Conservation (phyloP, 2,329 filamentous ascomycete species). For the Penicillium sp. region DNA sequence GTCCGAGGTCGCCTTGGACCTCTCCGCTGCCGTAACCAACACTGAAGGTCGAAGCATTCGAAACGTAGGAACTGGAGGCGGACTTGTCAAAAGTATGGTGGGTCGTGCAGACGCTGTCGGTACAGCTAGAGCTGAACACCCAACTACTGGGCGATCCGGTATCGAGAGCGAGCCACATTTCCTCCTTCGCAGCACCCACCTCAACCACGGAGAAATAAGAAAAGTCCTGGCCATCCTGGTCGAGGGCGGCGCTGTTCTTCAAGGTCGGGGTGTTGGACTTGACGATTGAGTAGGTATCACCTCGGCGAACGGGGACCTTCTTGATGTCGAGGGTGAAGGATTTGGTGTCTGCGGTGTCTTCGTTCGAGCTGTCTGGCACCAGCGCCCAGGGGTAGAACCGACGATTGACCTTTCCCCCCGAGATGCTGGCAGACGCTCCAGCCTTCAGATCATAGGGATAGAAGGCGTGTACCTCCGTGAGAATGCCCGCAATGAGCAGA, state of each 20-base stretch:
- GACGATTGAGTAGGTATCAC: constrained; percentile 53
- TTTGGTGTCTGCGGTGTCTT: constrained; percentile 23
- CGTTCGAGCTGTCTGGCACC: constrained; percentile 15
- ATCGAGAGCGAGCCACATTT: constrained; percentile 58
- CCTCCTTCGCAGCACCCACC: constrained; percentile 53
- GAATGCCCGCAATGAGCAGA: constrained; percentile 37
- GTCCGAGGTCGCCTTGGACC: constrained; percentile 67
- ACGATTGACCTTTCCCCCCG: constrained; percentile 23
- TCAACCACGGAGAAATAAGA: constrained; percentile 57
- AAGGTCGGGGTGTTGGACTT: constrained; percentile 43
- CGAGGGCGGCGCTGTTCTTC: constrained; percentile 52
- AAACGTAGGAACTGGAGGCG: constrained; percentile 65
- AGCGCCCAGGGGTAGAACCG: constrained; percentile 40
- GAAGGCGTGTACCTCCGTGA: constrained; percentile 43
- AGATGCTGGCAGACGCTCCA: constrained; percentile 16
- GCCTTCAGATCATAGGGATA: constrained; percentile 43
- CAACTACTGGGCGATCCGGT: constrained; percentile 69
- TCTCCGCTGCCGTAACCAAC: constrained; percentile 77
- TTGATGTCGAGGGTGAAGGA: constrained; percentile 41
- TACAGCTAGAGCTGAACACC: constrained; percentile 76
- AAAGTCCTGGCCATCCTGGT: constrained; percentile 57
- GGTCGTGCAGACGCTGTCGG: constrained; percentile 63
- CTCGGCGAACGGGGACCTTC: constrained; percentile 44
- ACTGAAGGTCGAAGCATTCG: constrained; percentile 55
- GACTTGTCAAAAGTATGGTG: constrained; percentile 70